A percentile compares a stretch with the other conserved stretches of the same genome.
Evolutionary conservation across 1,284 basidiomycete species (phyloP).

Genomic region (Leucoagaricus sp.): DNA sequence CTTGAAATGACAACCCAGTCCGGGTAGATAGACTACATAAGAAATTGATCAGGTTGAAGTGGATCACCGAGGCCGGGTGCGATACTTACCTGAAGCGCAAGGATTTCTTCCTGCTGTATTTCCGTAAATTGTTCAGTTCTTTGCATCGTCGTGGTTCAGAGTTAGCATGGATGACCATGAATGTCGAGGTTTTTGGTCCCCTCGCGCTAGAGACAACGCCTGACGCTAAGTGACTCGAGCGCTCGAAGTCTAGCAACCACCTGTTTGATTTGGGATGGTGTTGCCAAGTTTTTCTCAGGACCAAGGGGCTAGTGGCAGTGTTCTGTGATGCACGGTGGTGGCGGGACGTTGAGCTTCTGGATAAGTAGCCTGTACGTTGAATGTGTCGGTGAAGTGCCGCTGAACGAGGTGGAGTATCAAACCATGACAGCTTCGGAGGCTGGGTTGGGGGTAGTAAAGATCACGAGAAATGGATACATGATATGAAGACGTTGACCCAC

Average conservation of each 20-base stretch:
- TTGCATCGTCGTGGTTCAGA: not conserved
- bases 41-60: not conserved
- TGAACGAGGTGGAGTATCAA: not conserved
- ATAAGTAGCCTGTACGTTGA: too few relatives aligned
- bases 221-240: not conserved
- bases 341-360: too few relatives aligned
- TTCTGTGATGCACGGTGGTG: not conserved
- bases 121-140: not conserved
- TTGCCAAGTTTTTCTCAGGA: not conserved
- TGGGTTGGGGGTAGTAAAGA: not conserved
- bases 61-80: not conserved
- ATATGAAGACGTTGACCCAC: not conserved
- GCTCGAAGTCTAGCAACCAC: not conserved
- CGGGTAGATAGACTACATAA: conserved; percentile 2
- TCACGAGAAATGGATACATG: not conserved
- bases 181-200: not conserved
- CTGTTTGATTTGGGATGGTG: not conserved
- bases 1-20: conserved; percentile 6
- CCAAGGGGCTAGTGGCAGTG: not conserved
- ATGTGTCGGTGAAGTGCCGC: not conserved
- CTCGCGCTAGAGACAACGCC: not conserved
- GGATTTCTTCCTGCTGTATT: conserved; percentile 11
- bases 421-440: not conserved
- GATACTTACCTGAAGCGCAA: conserved; percentile 8
- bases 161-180: too few relatives aligned